A percentile compares a stretch with the other conserved stretches of the same genome.
phyloP scores from a whole-genome alignment of 2,329 filamentous ascomycete species.

The Ophiostoma sp. region DNA sequence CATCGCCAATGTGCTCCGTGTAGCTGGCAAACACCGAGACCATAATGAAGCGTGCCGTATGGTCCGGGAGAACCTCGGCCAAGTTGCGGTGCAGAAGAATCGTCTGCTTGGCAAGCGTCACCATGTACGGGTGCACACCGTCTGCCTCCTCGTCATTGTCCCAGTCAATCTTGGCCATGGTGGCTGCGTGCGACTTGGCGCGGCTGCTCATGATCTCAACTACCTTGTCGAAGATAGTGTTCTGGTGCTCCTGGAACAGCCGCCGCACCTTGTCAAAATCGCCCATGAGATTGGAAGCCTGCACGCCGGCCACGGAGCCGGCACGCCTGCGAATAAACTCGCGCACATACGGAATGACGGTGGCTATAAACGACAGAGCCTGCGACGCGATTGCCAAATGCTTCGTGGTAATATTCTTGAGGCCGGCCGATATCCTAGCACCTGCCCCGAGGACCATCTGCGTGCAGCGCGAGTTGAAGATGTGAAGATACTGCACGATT shows the following conservation, averaged over 20 bases:
- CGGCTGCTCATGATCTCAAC: constrained; percentile 86
- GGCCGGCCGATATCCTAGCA: constrained; percentile 77
- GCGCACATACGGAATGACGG: constrained; percentile 80
- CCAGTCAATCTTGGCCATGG: constrained; percentile 72
- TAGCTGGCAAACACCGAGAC: constrained; percentile 76
- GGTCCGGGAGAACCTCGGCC: constrained; percentile 72
- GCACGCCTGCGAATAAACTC: constrained; percentile 82
- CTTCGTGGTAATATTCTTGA: constrained; percentile 95
- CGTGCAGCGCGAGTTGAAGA: constrained; percentile 95
- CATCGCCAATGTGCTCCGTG: constrained; percentile 68
- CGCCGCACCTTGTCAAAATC: constrained; percentile 87
- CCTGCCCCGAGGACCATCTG: constrained; percentile 94
- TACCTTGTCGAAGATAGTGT: constrained; percentile 84
- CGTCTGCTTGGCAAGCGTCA: constrained; percentile 81
- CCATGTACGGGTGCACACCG: constrained; percentile 67
- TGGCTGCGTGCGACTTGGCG: constrained; percentile 66
- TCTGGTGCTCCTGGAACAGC: constrained; percentile 81
- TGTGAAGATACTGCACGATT: constrained; percentile 77
- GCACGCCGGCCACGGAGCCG: constrained; percentile 40
- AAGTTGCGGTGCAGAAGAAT: constrained; percentile 77
- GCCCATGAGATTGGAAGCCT: constrained; percentile 56
- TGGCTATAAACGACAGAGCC: constrained; percentile 78
- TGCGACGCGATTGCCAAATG: constrained; percentile 90
- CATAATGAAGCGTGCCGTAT: constrained; percentile 78
- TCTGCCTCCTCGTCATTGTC: constrained; percentile 42